Conservation (phyloP, 192 early-diverging fungal genomes). For the Ambispora gerdemannii region DNA sequence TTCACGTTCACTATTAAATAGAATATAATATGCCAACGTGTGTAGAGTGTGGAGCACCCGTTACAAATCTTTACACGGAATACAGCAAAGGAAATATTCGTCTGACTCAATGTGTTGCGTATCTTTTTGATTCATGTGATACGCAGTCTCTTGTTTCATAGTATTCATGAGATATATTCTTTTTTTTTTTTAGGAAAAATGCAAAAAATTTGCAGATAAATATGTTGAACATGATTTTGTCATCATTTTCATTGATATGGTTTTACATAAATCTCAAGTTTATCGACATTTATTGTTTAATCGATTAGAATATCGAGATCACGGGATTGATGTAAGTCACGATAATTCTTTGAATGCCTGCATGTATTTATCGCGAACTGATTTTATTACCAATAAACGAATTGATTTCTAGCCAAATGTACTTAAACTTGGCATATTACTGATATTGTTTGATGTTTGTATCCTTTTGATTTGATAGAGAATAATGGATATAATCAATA, state of each 20-base stretch:
- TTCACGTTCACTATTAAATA: no score
- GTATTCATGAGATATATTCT: neutral
- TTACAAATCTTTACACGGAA: constrained; percentile 71
- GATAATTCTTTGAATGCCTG: no score
- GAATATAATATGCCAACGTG: constrained; percentile 68
- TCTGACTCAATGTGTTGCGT: constrained; percentile 71
- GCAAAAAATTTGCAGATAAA: constrained; percentile 84
- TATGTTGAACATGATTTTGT: constrained; percentile 90
- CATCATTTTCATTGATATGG: constrained; percentile 89
- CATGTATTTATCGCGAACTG: no score
- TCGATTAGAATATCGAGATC: constrained; percentile 56
- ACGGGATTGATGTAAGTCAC: constrained; percentile 43
- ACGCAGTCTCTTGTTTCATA: neutral
- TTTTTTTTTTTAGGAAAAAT: constrained; percentile 48
- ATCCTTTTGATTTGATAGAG: neutral
- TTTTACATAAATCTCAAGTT: constrained; percentile 80
- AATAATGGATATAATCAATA: no score
- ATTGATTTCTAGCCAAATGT: constrained; percentile 74
- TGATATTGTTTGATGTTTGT: constrained; percentile 89
- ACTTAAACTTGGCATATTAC: constrained; percentile 70
- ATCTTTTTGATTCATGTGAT: neutral
- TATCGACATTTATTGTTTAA: constrained; percentile 88
- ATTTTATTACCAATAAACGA: no score
- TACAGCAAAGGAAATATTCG: constrained; percentile 82
- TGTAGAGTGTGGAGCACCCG: constrained; percentile 72